Evolutionary conservation across 2,329 filamentous ascomycete species (phyloP).

Genomic region (Botrytis aclada): DNA sequence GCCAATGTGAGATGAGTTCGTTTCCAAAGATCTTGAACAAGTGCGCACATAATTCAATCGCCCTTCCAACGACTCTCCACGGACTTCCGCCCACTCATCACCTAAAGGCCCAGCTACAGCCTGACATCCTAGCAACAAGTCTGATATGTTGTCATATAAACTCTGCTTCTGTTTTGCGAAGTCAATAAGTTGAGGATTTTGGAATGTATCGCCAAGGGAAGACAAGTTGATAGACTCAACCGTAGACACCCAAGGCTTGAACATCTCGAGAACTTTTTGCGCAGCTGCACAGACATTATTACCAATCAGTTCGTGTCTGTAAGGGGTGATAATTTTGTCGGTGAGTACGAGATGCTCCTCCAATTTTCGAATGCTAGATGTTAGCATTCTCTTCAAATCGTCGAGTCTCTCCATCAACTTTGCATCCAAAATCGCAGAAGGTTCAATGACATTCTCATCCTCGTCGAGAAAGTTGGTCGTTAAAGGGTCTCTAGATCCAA

Average conservation of each 20-base stretch:
- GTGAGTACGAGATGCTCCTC: conserved; percentile 77
- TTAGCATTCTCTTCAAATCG: conserved; percentile 78
- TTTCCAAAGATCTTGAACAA: conserved; percentile 77
- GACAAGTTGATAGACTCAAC: conserved; percentile 91
- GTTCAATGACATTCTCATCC: conserved; percentile 68
- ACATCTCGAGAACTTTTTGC: conserved; percentile 78
- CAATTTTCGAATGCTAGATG: conserved; percentile 80
- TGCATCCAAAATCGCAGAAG: conserved; percentile 69
- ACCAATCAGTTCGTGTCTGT: conserved; percentile 74
- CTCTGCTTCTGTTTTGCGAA: conserved; percentile 90
- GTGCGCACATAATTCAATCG: conserved; percentile 76
- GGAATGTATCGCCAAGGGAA: conserved; percentile 70
- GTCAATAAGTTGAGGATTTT: conserved; percentile 81
- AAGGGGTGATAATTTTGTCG: conserved; percentile 77
- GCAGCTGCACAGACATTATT: conserved; percentile 79
- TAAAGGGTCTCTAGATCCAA: conserved; percentile 64
- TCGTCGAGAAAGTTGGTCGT: conserved; percentile 85
- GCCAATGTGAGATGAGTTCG: conserved; percentile 80
- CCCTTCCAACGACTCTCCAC: conserved; percentile 84
- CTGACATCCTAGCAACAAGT: conserved; percentile 84
- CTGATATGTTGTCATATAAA: conserved; percentile 88
- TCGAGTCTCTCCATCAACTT: conserved; percentile 79
- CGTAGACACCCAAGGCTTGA: conserved; percentile 83
- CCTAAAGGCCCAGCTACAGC: conserved; percentile 85
- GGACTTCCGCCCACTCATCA: conserved; percentile 94